Evolutionary conservation across 495 filamentous ascomycete species (phyloP), one percentile per base, ranked within the genome.

Genomic region (Penicillium bialowiezense): DNA sequence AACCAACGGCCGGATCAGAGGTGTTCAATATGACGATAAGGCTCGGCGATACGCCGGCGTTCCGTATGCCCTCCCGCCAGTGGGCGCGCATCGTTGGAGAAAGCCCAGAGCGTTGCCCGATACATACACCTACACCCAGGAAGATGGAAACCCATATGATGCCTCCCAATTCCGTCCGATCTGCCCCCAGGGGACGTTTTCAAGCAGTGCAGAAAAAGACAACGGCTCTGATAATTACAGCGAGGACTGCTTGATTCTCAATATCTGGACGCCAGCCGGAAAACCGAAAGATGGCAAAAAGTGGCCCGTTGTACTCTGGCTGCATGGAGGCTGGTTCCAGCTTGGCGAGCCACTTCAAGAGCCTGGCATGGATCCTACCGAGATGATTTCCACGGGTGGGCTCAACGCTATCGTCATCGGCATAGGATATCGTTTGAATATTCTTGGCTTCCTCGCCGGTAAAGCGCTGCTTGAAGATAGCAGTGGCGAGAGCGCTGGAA

Each of bases 401-500:
- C 69, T 74, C 7, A 69, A 65, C 18, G 56, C 82, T 12, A 65
- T 86, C 9, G 73, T 74, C 10, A 56, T 85, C 19, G 79, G 75
- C 44, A 77, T 84, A 55, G 82, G 81, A 50, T 87, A 87, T 53
- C 76, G 83, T 3, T 63, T 86, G 29, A 81, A 81, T 24, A 71
- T 81, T 0, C 69, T 87, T 26, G 83, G 83, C 0, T 87, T 86
- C 51, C 51, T 85, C 21, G 72, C 81, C 10, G 75, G 75, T 3
- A 62, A 63, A 8, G 44, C 74, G 3, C 48, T 64, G 8, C 43
- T 51, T 8, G 58, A 67, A 52, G 34, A 76, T 35, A 71, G 68
- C 4, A 70, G 66, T 2, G 70, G 72, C 36, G 70, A 76, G 24
- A 79, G 75, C 9, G 35, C 76, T 14, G 62, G 82, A 29, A 87